Evolutionary conservation across 2,329 filamentous ascomycete species (phyloP).

Genomic region (Byssoonygena ceratinophila): DNA sequence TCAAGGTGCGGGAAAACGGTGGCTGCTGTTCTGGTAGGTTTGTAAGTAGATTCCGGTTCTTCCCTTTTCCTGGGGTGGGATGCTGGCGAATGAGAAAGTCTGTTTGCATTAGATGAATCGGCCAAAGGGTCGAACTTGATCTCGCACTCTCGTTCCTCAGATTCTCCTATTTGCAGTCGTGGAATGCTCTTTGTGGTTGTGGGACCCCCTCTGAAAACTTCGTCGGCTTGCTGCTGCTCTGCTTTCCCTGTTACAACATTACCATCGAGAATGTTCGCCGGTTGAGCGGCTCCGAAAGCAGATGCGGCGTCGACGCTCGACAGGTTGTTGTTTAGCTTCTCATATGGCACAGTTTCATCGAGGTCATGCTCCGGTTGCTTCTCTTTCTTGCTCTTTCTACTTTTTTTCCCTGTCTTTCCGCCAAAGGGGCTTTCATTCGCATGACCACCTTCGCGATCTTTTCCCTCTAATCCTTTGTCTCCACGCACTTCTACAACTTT

Average conservation of each 20-base stretch:
- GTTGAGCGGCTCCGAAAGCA: neutral
- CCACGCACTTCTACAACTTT: neutral
- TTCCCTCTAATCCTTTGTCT: neutral
- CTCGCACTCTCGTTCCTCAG: neutral
- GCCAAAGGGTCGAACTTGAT: neutral
- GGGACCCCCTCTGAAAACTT: no score
- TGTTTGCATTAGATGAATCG: neutral
- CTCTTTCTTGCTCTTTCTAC: constrained; percentile 8
- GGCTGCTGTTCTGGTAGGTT: constrained; percentile 22
- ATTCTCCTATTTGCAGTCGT: neutral
- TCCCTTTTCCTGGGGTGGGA: neutral
- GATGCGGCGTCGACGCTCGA: neutral
- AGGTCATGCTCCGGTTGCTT: neutral
- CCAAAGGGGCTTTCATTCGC: neutral
- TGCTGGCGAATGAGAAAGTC: neutral
- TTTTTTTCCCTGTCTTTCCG: constrained; percentile 9
- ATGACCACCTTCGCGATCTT: neutral
- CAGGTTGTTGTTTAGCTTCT: neutral
- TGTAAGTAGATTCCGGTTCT: constrained; percentile 11
- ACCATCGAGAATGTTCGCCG: neutral
- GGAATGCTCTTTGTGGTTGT: neutral
- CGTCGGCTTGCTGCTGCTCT: neutral
- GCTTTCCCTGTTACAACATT: neutral
- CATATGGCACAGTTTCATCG: neutral
- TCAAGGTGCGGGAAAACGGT: constrained; percentile 30